phyloP scores from a whole-genome alignment of 805 yeast genomes.

The Blastobotrys robertii region DNA sequence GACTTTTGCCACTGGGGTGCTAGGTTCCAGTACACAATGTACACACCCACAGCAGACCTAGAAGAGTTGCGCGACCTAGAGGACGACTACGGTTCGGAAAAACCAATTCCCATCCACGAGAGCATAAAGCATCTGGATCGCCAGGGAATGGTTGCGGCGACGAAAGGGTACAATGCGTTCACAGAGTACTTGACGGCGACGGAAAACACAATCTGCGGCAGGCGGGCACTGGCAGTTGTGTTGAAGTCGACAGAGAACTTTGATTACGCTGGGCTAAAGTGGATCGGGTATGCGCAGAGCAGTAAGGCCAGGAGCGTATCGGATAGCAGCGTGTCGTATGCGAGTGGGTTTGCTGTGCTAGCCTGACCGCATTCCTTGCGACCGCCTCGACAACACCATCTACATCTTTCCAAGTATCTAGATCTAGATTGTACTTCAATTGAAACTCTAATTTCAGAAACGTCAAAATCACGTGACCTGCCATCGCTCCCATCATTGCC shows the following conservation, averaged over 20 bases:
- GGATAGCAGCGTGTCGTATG: conserved; percentile 89
- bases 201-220: conserved; percentile 90
- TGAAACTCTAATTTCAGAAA: too few species aligned
- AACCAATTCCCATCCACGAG: conserved; percentile 45
- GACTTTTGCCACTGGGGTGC: conserved; percentile 96
- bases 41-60: conserved; percentile 24
- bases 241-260: conserved; percentile 41
- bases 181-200: conserved; percentile 55
- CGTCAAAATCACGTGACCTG: too few species aligned
- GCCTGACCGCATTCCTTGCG: too few species aligned
- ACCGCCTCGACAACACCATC: too few species aligned
- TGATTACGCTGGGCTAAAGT: conserved; percentile 36
- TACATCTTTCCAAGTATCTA: too few species aligned
- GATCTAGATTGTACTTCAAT: too few species aligned
- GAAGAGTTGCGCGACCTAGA: too few species aligned
- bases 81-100: too few species aligned
- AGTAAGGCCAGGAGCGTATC: conserved; percentile 34
- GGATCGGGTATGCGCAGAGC: conserved; percentile 81
- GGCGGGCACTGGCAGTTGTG: conserved; percentile 65
- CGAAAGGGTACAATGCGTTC: conserved; percentile 54
- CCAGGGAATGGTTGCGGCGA: conserved; percentile 54
- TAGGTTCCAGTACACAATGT: conserved; percentile 50
- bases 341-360: conserved; percentile 53
- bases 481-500: too few species aligned
- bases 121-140: conserved; percentile 69